phyloP scores from a whole-genome alignment of 805 yeast genomes.

The Teunomyces panamensis region DNA sequence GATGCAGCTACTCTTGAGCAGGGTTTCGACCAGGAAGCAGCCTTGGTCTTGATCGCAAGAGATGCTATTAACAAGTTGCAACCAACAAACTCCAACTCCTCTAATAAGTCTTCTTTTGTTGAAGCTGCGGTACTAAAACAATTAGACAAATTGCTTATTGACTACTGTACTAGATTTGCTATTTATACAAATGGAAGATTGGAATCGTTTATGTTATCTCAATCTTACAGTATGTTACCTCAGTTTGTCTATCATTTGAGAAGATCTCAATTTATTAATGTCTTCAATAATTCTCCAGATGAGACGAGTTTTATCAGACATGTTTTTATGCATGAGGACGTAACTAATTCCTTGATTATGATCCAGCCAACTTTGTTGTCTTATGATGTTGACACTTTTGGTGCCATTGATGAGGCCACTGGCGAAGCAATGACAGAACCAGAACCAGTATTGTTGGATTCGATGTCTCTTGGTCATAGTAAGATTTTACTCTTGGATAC shows the following conservation, averaged over 20 bases:
- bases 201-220: slow-evolving; percentile 48
- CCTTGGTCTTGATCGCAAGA: slow-evolving; percentile 59
- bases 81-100: slow-evolving; percentile 11
- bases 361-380: slow-evolving; percentile 67
- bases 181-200: slow-evolving; percentile 47
- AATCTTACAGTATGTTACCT: slow-evolving; percentile 53
- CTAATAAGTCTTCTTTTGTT: slow-evolving; percentile 17
- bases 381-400: slow-evolving; percentile 48
- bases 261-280: slow-evolving; percentile 62
- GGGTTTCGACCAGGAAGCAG: slow-evolving; percentile 68
- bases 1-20: slow-evolving; percentile 41
- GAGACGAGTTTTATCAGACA: slow-evolving; percentile 67
- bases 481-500: slow-evolving; percentile 61
- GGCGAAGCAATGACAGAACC: slow-evolving; percentile 45
- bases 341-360: slow-evolving; percentile 59
- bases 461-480: slow-evolving; percentile 56
- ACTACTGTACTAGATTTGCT: slow-evolving; percentile 46
- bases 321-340: slow-evolving; percentile 59
- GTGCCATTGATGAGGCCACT: slow-evolving; percentile 26
- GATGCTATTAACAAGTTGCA: slow-evolving; percentile 46
- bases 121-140: slow-evolving; percentile 41
- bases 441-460: slow-evolving; percentile 61
- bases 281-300: slow-evolving; percentile 70
- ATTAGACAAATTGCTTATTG: slow-evolving; percentile 47
- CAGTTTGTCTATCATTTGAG: slow-evolving; percentile 67